Evolutionary conservation across 2,329 filamentous ascomycete genomes (phyloP), one percentile per base, ranked within the genome.

Genomic region (Pseudogymnoascus sp.): DNA sequence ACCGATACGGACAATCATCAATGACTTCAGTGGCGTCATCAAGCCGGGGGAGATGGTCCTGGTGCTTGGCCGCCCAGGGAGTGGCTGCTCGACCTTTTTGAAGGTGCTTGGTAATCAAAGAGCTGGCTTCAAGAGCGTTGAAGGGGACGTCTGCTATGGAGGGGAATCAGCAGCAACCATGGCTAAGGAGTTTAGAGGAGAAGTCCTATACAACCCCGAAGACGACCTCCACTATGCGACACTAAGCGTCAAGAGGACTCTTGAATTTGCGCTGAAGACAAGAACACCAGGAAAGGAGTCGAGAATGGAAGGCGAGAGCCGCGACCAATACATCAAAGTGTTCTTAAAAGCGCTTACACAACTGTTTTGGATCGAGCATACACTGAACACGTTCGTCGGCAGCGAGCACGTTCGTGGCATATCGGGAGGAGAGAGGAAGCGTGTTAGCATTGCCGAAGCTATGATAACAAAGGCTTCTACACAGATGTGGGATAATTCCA

Each of bases 21-120:
- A 64, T 28, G 44, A 64, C 42, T 62, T 64, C 21, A 64, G 79
- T 61, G 89, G 88, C 33, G 80, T 89, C 1, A 84, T 85, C 63
- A 86, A 87, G 66, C 89, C 91, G 0, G 92, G 92, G 0, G 92
- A 96, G 78, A 96, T 96, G 91, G 83, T 73, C 3, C 62, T 74
- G 10, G 72, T 74, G 0, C 67, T 73, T 10, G 72, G 72, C 6
- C 64, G 70, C 40, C 72, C 72, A 14, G 72, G 72, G 1, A 77
- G 75, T 35, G 81, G 81, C 38, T 83, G 81, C 67, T 82, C 81
- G 0, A 80, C 80, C 0, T 81, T 83, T 69, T 70, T 83, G 38
- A 83, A 82, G 64, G 78, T 81, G 21, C 79, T 82, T 63, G 76
- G 77, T 5, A 83, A 83, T 67, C 74, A 65, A 35, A 53, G 64